Evolutionary conservation across 257 asterid genomes (phyloP).

Genomic region (Ligustrum vulgare): DNA sequence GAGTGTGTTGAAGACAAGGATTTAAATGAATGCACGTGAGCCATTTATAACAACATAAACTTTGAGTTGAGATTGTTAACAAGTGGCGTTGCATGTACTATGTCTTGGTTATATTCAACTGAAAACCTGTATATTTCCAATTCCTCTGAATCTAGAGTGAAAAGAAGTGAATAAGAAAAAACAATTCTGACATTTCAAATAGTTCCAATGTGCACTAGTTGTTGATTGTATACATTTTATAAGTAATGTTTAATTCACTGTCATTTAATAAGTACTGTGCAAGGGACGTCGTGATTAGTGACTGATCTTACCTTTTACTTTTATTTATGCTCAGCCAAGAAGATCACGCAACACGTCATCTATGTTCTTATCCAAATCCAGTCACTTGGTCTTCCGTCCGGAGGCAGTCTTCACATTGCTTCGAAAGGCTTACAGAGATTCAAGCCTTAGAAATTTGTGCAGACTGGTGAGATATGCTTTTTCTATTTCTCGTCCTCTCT

Average conservation of each 20-base stretch:
- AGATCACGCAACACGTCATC: slow-evolving; percentile 66
- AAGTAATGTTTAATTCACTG: slow-evolving; percentile 10
- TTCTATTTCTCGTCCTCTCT: slow-evolving; percentile 17
- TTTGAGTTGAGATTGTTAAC: background rate
- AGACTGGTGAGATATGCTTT: slow-evolving; percentile 58
- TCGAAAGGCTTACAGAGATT: slow-evolving; percentile 84
- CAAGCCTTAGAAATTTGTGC: slow-evolving; percentile 75
- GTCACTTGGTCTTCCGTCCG: slow-evolving; percentile 74
- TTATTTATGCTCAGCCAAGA: slow-evolving; percentile 71
- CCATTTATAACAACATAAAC: background rate
- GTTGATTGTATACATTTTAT: background rate
- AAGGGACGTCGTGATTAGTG: slow-evolving; percentile 10
- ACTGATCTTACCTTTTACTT: slow-evolving; percentile 24
- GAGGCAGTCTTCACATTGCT: slow-evolving; percentile 71
- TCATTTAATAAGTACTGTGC: slow-evolving; percentile 7
- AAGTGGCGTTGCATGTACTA: background rate
- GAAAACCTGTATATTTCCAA: background rate
- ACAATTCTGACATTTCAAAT: slow-evolving; percentile 12
- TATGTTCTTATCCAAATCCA: slow-evolving; percentile 50
- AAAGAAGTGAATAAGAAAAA: background rate
- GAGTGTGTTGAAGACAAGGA: background rate
- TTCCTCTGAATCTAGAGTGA: background rate
- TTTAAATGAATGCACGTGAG: background rate
- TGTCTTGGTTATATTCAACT: background rate
- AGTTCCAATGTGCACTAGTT: background rate